A percentile compares a stretch with the other conserved stretches of the same genome.
Conservation (phyloP, 2,329 filamentous ascomycete species). For the Colletotrichum euphorbiae region DNA sequence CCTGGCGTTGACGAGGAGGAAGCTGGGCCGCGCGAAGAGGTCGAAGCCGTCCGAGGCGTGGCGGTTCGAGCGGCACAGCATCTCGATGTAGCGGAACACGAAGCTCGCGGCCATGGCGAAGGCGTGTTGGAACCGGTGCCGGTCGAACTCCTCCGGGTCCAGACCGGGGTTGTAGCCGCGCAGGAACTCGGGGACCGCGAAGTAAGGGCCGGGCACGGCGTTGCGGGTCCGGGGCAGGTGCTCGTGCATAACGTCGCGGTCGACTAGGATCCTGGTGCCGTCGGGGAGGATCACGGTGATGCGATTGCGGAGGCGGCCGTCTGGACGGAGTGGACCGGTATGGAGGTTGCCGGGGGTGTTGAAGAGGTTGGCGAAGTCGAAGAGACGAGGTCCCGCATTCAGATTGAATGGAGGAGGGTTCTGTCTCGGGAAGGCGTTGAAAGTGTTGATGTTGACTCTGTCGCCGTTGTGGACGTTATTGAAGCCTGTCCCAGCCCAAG, state of each 20-base stretch:
- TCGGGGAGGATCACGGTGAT: constrained; percentile 34
- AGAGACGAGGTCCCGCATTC: not conserved
- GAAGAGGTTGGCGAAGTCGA: constrained; percentile 20
- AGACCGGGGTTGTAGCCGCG: constrained; percentile 27
- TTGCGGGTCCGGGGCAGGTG: constrained; percentile 36
- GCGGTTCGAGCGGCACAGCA: not conserved
- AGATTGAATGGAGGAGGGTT: not conserved
- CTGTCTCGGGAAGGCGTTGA: not conserved
- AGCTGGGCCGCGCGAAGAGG: constrained; percentile 28
- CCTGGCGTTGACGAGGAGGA: constrained; percentile 27
- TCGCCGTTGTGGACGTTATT: constrained; percentile 9
- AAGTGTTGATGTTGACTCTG: constrained; percentile 33
- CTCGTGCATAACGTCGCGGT: constrained; percentile 29
- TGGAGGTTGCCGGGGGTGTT: not conserved
- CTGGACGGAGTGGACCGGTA: not conserved
- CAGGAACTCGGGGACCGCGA: constrained; percentile 33
- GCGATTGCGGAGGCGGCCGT: constrained; percentile 27
- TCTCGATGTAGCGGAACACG: constrained; percentile 35
- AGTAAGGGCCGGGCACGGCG: constrained; percentile 5
- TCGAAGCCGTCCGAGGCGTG: not conserved
- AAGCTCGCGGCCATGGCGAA: constrained; percentile 22
- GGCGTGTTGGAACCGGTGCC: not conserved
- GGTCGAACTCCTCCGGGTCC: not conserved
- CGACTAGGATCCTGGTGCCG: constrained; percentile 17
- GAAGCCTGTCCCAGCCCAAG: constrained; percentile 4